phyloP scores from a whole-genome alignment of 176 grass and related monocot species.

The Dendrocalamus sinicus region DNA sequence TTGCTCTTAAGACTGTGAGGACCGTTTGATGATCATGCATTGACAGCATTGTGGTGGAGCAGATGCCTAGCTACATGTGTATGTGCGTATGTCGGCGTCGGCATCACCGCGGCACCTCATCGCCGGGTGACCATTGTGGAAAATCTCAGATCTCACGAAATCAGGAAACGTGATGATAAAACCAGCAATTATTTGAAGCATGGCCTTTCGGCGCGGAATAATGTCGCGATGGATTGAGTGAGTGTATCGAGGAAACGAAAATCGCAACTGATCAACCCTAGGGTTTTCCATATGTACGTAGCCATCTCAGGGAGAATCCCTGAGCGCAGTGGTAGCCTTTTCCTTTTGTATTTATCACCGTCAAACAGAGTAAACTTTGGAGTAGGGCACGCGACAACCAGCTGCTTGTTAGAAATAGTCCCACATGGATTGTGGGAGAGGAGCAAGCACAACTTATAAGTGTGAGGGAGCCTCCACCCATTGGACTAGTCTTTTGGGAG shows the following conservation, averaged over 20 bases:
- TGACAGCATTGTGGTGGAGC: background rate
- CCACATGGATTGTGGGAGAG: no score
- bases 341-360: background rate
- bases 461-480: no score
- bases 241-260: background rate
- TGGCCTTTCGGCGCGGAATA: background rate
- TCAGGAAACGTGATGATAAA: background rate
- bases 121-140: background rate
- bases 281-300: background rate
- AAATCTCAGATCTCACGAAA: background rate
- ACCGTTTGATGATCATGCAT: background rate
- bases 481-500: no score
- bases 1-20: background rate
- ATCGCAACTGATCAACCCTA: background rate
- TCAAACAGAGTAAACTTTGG: background rate
- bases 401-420: no score
- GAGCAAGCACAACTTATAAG: no score
- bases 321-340: background rate
- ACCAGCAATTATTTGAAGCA: background rate
- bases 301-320: slow-evolving; percentile 2
- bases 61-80: background rate
- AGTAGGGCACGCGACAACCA: background rate
- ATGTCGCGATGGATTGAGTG: background rate
- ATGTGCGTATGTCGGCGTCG: background rate
- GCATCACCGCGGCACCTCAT: background rate